Evolutionary conservation across 495 filamentous ascomycete genomes (phyloP).

Genomic region (Diplogelasinospora grovesii): DNA sequence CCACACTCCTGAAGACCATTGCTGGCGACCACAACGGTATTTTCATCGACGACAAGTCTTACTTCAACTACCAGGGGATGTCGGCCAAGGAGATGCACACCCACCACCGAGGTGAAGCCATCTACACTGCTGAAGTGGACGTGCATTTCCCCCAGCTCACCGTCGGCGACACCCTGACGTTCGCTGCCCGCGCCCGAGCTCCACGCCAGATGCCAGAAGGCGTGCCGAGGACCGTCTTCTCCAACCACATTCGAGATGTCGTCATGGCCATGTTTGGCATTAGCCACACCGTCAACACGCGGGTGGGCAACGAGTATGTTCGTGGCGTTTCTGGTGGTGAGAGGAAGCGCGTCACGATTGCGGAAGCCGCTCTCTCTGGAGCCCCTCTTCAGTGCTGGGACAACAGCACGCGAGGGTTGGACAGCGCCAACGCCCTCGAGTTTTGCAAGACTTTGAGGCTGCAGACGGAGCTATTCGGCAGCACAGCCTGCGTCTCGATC

Average conservation of each 20-base stretch:
- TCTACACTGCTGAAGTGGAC: constrained; percentile 76
- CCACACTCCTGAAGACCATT: constrained; percentile 74
- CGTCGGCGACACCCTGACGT: constrained; percentile 70
- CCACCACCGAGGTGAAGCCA: constrained; percentile 68
- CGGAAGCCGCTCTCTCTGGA: constrained; percentile 59
- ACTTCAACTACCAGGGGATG: constrained; percentile 72
- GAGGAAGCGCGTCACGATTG: constrained; percentile 75
- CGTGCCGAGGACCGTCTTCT: constrained; percentile 52
- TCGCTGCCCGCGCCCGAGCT: constrained; percentile 65
- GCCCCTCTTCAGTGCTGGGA: constrained; percentile 79
- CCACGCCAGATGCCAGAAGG: constrained; percentile 56
- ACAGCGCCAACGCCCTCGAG: constrained; percentile 75
- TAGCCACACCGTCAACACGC: constrained; percentile 67
- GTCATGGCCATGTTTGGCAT: constrained; percentile 77
- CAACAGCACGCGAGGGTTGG: constrained; percentile 73
- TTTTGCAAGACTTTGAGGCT: constrained; percentile 64
- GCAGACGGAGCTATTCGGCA: constrained; percentile 57
- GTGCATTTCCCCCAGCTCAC: constrained; percentile 78
- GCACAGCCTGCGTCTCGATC: constrained; percentile 69
- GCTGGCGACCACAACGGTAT: constrained; percentile 71
- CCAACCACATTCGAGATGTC: constrained; percentile 62
- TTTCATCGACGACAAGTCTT: constrained; percentile 53
- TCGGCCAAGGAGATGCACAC: constrained; percentile 55
- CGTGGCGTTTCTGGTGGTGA: constrained; percentile 79
- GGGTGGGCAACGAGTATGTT: constrained; percentile 72